Percentiles rank a stretch among this genome's conserved stretches.
Evolutionary conservation across 176 grass and related monocot genomes (phyloP).

Genomic region (Phoenix roebelenii): DNA sequence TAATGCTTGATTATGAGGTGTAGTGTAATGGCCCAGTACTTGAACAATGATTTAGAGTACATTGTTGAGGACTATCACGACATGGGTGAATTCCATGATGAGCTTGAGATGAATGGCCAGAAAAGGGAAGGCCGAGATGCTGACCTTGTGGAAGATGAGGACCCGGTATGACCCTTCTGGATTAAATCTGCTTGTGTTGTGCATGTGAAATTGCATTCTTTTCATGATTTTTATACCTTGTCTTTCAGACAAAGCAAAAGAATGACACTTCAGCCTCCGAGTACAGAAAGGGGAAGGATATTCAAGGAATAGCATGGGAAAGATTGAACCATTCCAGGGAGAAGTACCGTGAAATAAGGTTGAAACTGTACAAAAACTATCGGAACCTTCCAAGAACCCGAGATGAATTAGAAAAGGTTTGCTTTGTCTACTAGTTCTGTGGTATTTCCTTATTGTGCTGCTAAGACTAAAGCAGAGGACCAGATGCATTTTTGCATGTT

Average conservation of each 20-base stretch:
- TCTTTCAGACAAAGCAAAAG: slow-evolving; percentile 23
- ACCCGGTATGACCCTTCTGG: slow-evolving; percentile 13
- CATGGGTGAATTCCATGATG: slow-evolving; percentile 18
- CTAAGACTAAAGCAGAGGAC: too few species aligned
- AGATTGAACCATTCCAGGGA: slow-evolving; percentile 34
- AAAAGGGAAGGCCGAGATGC: neutral
- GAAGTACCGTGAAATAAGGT: slow-evolving; percentile 45
- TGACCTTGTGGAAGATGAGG: neutral
- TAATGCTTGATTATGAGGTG: neutral
- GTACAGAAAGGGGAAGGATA: slow-evolving; percentile 40
- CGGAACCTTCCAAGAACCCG: slow-evolving; percentile 17
- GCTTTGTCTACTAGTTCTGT: neutral
- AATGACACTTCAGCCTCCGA: slow-evolving; percentile 31
- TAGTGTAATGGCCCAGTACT: slow-evolving; percentile 32
- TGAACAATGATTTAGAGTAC: slow-evolving; percentile 36
- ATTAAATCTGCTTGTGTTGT: neutral
- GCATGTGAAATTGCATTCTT: neutral
- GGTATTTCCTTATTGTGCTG: too few species aligned
- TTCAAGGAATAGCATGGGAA: slow-evolving; percentile 65
- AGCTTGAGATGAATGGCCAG: slow-evolving; percentile 9
- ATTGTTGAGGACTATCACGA: slow-evolving; percentile 17
- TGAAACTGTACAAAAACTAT: slow-evolving; percentile 52
- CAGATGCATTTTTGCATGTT: too few species aligned
- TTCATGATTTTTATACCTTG: neutral
- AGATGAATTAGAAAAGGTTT: slow-evolving; percentile 12